These are phyloP conservation scores for Talaromyces sp. DNA, from an alignment of 2,329 filamentous ascomycete species.

Conservation along the genomic window DNA sequence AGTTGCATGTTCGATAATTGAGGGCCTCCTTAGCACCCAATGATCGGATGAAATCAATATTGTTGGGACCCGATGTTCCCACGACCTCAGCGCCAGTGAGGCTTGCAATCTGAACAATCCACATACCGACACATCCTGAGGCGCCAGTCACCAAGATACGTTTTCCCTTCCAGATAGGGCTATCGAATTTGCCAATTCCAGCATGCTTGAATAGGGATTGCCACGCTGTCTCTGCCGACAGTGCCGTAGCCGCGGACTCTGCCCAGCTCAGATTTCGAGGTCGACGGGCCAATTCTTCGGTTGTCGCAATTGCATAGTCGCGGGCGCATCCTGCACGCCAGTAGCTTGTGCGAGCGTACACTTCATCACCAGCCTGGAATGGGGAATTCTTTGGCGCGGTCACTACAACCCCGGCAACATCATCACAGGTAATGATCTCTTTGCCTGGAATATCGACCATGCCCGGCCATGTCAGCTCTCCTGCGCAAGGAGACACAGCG, in stretches of 20 bases:
- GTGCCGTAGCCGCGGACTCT: conserved; percentile 38
- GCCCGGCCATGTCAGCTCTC: conserved; percentile 47
- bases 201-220: conserved; percentile 42
- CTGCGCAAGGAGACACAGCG: conserved; percentile 41
- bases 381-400: background rate
- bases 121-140: conserved; percentile 36
- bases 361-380: conserved; percentile 39
- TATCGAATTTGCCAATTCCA: conserved; percentile 24
- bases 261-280: conserved; percentile 35
- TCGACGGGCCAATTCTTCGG: conserved; percentile 39
- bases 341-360: conserved; percentile 41
- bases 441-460: conserved; percentile 30
- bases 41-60: conserved; percentile 39
- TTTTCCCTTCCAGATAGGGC: conserved; percentile 6
- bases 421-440: background rate
- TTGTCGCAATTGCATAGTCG: conserved; percentile 39
- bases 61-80: conserved; percentile 41
- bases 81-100: conserved; percentile 38
- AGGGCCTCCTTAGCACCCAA: conserved; percentile 45
- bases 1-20: conserved; percentile 34
- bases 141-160: conserved; percentile 41
- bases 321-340: conserved; percentile 42
- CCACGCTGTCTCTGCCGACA: conserved; percentile 43
- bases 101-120: conserved; percentile 34
- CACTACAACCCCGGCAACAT: background rate